These are phyloP conservation scores for Pythium volutum DNA, from an alignment of 352 stramenopile genomes.

Conservation along the genomic window DNA sequence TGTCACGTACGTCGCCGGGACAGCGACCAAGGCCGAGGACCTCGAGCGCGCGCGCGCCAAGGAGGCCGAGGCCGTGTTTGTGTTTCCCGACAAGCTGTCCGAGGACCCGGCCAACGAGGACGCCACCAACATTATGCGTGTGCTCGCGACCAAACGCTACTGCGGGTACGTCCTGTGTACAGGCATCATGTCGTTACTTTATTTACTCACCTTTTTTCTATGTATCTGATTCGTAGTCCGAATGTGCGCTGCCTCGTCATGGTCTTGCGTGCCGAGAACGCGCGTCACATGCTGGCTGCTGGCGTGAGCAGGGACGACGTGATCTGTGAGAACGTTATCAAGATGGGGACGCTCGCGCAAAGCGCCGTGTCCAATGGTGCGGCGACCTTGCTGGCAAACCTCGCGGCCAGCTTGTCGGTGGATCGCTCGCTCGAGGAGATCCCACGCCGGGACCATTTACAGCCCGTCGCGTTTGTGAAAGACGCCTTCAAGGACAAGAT, in stretches of 20 bases:
- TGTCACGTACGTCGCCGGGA: constrained; percentile 81
- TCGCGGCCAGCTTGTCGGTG: constrained; percentile 75
- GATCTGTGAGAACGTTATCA: constrained; percentile 87
- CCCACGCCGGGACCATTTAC: not conserved
- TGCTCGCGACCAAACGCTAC: constrained; percentile 65
- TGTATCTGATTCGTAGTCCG: constrained; percentile 27
- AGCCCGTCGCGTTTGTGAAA: constrained; percentile 18
- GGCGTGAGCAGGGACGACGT: constrained; percentile 77
- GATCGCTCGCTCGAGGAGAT: constrained; percentile 23
- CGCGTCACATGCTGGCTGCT: constrained; percentile 74
- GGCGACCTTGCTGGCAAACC: constrained; percentile 83
- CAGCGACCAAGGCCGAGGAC: constrained; percentile 64
- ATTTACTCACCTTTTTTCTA: constrained; percentile 22
- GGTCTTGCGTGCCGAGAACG: constrained; percentile 70
- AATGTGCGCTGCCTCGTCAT: constrained; percentile 72
- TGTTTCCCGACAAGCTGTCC: constrained; percentile 84
- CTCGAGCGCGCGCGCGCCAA: constrained; percentile 60
- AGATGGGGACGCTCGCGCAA: constrained; percentile 84
- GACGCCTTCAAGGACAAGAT: constrained; percentile 29
- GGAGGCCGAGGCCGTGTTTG: constrained; percentile 67
- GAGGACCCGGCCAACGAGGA: constrained; percentile 71
- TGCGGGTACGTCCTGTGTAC: constrained; percentile 43
- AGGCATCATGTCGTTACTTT: not conserved
- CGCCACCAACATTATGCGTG: constrained; percentile 83
- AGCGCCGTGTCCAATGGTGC: constrained; percentile 69